These are phyloP conservation scores for Candida krabiensis DNA, from an alignment of 805 yeast genomes.

Conservation along the genomic window DNA sequence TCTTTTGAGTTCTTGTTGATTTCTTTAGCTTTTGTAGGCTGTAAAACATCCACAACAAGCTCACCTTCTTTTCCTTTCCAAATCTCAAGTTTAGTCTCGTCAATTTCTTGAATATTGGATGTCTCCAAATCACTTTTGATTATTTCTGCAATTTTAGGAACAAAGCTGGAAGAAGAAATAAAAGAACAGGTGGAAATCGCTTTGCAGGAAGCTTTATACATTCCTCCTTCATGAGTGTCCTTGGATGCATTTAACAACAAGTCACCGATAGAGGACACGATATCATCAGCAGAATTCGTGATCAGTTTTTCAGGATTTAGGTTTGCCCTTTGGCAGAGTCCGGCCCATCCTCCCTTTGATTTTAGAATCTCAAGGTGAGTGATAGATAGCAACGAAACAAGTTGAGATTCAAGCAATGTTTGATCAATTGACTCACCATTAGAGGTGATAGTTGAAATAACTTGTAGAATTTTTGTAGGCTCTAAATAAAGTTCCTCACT, in stretches of 20 bases:
- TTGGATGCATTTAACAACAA: slow-evolving; percentile 15
- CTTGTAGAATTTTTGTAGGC: slow-evolving; percentile 31
- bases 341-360: slow-evolving; percentile 69
- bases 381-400: slow-evolving; percentile 42
- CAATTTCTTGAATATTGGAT: slow-evolving; percentile 37
- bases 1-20: slow-evolving; percentile 78
- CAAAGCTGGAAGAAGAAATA: slow-evolving; percentile 55
- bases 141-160: slow-evolving; percentile 48
- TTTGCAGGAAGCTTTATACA: slow-evolving; percentile 52
- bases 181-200: slow-evolving; percentile 53
- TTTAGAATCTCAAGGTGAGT: slow-evolving; percentile 43
- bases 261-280: slow-evolving; percentile 24
- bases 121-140: slow-evolving; percentile 44
- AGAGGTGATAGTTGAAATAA: slow-evolving; percentile 39
- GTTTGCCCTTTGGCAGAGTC: slow-evolving; percentile 57
- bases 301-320: slow-evolving; percentile 68
- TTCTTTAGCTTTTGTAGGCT: slow-evolving; percentile 39
- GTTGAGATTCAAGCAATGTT: slow-evolving; percentile 28
- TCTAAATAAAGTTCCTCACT: slow-evolving; percentile 24
- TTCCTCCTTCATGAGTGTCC: slow-evolving; percentile 37
- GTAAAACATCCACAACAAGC: slow-evolving; percentile 64
- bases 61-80: slow-evolving; percentile 72
- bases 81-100: slow-evolving; percentile 54
- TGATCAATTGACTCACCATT: slow-evolving; percentile 21
- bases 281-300: slow-evolving; percentile 19